Conservation (phyloP, 306 rosid genomes). For the Gastrolobium bilobum region DNA sequence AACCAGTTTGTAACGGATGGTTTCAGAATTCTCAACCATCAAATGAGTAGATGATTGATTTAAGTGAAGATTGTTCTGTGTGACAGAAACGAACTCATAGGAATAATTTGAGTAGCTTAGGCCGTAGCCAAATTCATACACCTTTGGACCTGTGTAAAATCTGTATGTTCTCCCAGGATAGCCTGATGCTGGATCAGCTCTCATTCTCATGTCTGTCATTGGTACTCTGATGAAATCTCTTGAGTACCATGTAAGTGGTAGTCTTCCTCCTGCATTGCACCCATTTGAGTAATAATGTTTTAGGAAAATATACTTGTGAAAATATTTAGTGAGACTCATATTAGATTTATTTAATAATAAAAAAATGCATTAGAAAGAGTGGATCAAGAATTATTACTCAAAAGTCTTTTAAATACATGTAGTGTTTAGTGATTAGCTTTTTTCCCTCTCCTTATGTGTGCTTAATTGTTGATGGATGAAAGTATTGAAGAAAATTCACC, state of each 20-base stretch:
- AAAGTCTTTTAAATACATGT: too few relatives aligned
- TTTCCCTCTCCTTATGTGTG: neutral
- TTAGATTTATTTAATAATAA: too few relatives aligned
- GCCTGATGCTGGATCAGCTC: conserved; percentile 68
- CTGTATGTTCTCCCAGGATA: conserved; percentile 92
- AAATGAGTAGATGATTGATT: conserved; percentile 59
- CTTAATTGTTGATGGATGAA: neutral
- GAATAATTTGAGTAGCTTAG: conserved; percentile 83
- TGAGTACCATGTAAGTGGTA: conserved; percentile 93
- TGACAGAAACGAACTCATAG: conserved; percentile 61
- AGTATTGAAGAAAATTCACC: conserved; percentile 55
- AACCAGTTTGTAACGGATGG: conserved; percentile 61
- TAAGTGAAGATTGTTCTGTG: conserved; percentile 60
- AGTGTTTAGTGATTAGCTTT: too few relatives aligned
- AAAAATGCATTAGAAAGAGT: too few relatives aligned
- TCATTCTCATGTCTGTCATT: conserved; percentile 99
- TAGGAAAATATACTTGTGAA: neutral
- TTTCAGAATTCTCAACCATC: conserved; percentile 50
- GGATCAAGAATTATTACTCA: too few relatives aligned
- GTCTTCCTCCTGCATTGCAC: conserved; percentile 81
- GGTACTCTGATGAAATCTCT: conserved; percentile 66
- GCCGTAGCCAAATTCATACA: conserved; percentile 86
- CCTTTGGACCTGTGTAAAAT: conserved; percentile 76
- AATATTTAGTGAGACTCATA: neutral
- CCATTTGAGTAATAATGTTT: conserved; percentile 7